Evolutionary conservation across 1,284 basidiomycete species (phyloP).

Genomic region (Malassezia dermatis): DNA sequence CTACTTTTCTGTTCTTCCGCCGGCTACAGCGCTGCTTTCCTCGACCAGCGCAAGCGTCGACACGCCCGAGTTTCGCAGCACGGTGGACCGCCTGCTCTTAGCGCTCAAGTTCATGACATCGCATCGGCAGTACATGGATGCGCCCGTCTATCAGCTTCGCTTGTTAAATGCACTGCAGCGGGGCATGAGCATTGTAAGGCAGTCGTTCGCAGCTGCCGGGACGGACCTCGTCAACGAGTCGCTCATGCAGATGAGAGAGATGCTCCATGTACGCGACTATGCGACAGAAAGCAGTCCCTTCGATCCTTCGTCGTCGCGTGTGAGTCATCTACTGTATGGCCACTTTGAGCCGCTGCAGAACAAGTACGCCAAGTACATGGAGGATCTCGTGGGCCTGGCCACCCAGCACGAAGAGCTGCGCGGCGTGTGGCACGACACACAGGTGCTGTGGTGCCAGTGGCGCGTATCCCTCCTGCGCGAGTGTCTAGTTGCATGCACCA

Average conservation of each 20-base stretch:
- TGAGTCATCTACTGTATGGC: not conserved
- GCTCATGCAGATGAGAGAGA: not conserved
- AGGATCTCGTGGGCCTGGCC: not conserved
- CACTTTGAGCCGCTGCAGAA: not conserved
- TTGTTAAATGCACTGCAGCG: conserved; percentile 5
- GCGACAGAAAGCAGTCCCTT: not conserved
- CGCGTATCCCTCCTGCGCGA: not conserved
- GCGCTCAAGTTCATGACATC: conserved; percentile 29
- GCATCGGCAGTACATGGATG: conserved; percentile 30
- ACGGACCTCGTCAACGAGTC: not conserved
- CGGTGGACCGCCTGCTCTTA: conserved; percentile 35
- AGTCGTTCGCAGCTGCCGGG: not conserved
- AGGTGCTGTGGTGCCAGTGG: not conserved
- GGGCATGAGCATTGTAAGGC: not conserved
- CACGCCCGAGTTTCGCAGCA: conserved; percentile 27
- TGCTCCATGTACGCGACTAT: conserved; percentile 5
- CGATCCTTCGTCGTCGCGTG: not conserved
- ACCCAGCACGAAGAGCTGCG: not conserved
- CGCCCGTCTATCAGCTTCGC: conserved; percentile 36
- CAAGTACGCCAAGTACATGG: conserved; percentile 1
- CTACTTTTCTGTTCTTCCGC: conserved; percentile 38
- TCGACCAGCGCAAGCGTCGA: conserved; percentile 23
- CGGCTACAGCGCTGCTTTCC: conserved; percentile 32
- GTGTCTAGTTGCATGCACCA: not conserved
- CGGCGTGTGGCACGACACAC: not conserved